phyloP scores from a whole-genome alignment of 257 asterid genomes.

The Sherardia arvensis region DNA sequence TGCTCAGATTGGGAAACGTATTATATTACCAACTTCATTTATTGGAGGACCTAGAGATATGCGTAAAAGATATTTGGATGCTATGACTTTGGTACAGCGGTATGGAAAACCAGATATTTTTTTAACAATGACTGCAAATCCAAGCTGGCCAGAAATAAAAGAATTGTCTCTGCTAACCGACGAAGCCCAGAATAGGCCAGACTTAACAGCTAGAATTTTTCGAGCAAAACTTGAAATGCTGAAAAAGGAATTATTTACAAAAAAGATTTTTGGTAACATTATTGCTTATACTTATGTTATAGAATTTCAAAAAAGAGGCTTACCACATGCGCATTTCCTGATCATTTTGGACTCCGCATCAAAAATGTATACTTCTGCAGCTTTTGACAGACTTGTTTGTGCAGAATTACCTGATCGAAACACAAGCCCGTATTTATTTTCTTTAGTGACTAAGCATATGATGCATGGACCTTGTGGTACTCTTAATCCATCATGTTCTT shows the following conservation, averaged over 20 bases:
- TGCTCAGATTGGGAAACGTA: no score
- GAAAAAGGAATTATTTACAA: not conserved
- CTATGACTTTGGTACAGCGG: no score
- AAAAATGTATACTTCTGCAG: not conserved
- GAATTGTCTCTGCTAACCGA: not conserved
- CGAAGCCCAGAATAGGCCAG: no score
- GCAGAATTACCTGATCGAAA: not conserved
- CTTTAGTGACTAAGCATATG: not conserved
- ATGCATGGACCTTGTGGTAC: not conserved
- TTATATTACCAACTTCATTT: no score
- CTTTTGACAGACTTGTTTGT: not conserved
- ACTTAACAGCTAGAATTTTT: not conserved
- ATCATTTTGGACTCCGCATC: not conserved
- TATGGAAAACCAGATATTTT: no score
- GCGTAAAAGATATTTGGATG: no score
- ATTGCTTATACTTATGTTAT: no score
- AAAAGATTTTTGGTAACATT: not conserved
- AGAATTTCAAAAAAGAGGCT: no score
- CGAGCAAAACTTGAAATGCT: not conserved
- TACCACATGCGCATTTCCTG: not conserved
- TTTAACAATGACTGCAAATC: no score
- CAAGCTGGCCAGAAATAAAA: not conserved
- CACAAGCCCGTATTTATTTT: not conserved
- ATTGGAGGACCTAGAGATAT: no score
- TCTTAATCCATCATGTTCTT: not conserved